phyloP scores from a whole-genome alignment of 805 yeast genomes.

The Ogataea ramenticola region DNA sequence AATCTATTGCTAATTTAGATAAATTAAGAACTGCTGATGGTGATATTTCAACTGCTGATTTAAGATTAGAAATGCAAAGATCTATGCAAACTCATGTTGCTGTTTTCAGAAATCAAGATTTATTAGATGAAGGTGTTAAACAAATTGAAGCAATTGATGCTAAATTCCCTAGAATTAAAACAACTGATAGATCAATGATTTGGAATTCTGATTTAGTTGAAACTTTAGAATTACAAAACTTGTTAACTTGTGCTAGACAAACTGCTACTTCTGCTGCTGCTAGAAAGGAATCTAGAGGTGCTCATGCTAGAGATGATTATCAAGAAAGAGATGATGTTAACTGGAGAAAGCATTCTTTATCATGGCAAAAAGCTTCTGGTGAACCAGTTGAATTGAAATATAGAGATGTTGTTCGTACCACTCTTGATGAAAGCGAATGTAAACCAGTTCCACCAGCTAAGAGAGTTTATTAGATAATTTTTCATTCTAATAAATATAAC shows the following conservation, averaged over 20 bases:
- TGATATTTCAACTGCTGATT: slow-evolving; percentile 72
- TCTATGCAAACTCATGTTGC: slow-evolving; percentile 96
- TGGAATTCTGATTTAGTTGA: slow-evolving; percentile 98
- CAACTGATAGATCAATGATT: slow-evolving; percentile 94
- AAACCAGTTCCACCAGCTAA: slow-evolving; percentile 94
- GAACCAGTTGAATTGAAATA: slow-evolving; percentile 68
- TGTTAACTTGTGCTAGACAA: slow-evolving; percentile 94
- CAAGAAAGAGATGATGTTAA: slow-evolving; percentile 92
- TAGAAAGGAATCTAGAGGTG: slow-evolving; percentile 97
- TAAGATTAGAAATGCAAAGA: slow-evolving; percentile 89
- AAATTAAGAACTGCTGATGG: slow-evolving; percentile 81
- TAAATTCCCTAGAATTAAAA: slow-evolving; percentile 67
- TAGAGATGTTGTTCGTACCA: slow-evolving; percentile 76
- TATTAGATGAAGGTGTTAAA: slow-evolving; percentile 85
- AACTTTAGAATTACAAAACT: slow-evolving; percentile 91
- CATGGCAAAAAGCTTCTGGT: slow-evolving; percentile 77
- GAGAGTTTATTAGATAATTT: slow-evolving; percentile 35
- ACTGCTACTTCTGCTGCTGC: slow-evolving; percentile 92
- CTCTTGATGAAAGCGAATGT: slow-evolving; percentile 89
- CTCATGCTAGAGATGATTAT: slow-evolving; percentile 97
- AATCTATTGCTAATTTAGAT: slow-evolving; percentile 87
- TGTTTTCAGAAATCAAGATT: slow-evolving; percentile 90
- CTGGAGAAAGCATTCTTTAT: slow-evolving; percentile 97
- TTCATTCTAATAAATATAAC: no score
- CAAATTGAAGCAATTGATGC: slow-evolving; percentile 71